Percentiles rank a stretch among this genome's conserved stretches.
Conservation (phyloP, 805 yeast species). For the Brettanomyces naardenensis region DNA sequence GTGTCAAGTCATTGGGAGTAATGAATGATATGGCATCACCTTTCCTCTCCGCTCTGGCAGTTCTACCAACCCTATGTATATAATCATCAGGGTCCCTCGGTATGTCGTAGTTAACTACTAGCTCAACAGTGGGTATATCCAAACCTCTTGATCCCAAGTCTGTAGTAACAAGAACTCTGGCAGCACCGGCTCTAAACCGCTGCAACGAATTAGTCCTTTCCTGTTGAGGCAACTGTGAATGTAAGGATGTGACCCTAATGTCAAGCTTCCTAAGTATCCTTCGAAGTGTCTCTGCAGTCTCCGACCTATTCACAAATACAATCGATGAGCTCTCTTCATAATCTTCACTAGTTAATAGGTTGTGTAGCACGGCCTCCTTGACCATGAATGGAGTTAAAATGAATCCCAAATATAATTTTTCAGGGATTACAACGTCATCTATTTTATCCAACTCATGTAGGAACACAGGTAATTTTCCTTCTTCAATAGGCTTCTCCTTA, state of each 20-base stretch:
- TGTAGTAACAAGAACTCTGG: slow-evolving; percentile 86
- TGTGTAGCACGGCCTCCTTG: slow-evolving; percentile 79
- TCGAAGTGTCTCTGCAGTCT: slow-evolving; percentile 80
- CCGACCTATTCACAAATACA: slow-evolving; percentile 85
- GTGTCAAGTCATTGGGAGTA: slow-evolving; percentile 74
- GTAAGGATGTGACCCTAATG: slow-evolving; percentile 79
- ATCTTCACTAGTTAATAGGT: slow-evolving; percentile 52
- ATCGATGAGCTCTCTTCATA: slow-evolving; percentile 66
- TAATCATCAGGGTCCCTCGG: slow-evolving; percentile 82
- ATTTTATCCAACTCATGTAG: slow-evolving; percentile 69
- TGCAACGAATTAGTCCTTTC: slow-evolving; percentile 90
- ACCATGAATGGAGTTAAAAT: slow-evolving; percentile 80
- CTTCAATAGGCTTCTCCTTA: slow-evolving; percentile 52
- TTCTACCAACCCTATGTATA: slow-evolving; percentile 88
- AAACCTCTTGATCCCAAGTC: slow-evolving; percentile 91
- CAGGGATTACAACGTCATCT: slow-evolving; percentile 75
- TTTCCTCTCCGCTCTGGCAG: slow-evolving; percentile 92
- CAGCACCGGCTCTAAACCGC: slow-evolving; percentile 90
- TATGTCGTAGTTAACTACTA: slow-evolving; percentile 70
- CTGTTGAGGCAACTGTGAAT: slow-evolving; percentile 88
- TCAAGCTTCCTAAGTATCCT: slow-evolving; percentile 68
- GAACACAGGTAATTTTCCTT: slow-evolving; percentile 51
- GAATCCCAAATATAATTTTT: slow-evolving; percentile 56
- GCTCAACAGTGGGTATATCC: slow-evolving; percentile 74
- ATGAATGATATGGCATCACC: slow-evolving; percentile 83